Conservation (phyloP, 2,329 filamentous ascomycete species). For the Calonectria multiphialidica region DNA sequence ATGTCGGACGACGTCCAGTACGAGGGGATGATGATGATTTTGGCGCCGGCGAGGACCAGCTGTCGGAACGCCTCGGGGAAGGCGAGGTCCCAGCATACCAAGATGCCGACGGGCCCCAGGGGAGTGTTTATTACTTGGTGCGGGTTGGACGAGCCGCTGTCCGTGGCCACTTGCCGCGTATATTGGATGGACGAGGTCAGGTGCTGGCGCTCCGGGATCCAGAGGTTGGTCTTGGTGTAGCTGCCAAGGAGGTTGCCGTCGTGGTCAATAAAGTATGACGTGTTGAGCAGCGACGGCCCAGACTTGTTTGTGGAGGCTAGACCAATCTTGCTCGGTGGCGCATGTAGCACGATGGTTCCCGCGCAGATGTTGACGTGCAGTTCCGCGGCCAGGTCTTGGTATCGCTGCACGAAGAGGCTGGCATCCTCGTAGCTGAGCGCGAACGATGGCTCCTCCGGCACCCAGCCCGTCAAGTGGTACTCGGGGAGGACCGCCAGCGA, state of each 20-base stretch:
- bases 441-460: slow-evolving; percentile 72
- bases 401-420: slow-evolving; percentile 67
- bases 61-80: slow-evolving; percentile 84
- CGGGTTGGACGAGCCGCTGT: slow-evolving; percentile 47
- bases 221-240: slow-evolving; percentile 83
- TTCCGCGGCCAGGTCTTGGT: slow-evolving; percentile 73
- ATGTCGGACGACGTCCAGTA: slow-evolving; percentile 72
- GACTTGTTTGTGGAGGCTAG: slow-evolving; percentile 47
- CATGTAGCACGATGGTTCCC: slow-evolving; percentile 75
- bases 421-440: slow-evolving; percentile 63
- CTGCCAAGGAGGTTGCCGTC: slow-evolving; percentile 69
- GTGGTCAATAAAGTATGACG: slow-evolving; percentile 80
- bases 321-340: slow-evolving; percentile 53
- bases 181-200: slow-evolving; percentile 51
- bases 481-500: slow-evolving; percentile 74
- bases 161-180: slow-evolving; percentile 55
- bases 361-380: slow-evolving; percentile 77
- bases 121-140: slow-evolving; percentile 73
- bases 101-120: slow-evolving; percentile 65
- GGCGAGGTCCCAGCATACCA: slow-evolving; percentile 84
- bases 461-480: slow-evolving; percentile 83
- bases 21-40: slow-evolving; percentile 77
- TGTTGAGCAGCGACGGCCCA: slow-evolving; percentile 65
- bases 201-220: slow-evolving; percentile 76
- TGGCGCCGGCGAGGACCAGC: slow-evolving; percentile 75